Evolutionary conservation across 805 yeast species (phyloP), one percentile per base, ranked within the genome.

Genomic region (Hanseniaspora meyeri): DNA sequence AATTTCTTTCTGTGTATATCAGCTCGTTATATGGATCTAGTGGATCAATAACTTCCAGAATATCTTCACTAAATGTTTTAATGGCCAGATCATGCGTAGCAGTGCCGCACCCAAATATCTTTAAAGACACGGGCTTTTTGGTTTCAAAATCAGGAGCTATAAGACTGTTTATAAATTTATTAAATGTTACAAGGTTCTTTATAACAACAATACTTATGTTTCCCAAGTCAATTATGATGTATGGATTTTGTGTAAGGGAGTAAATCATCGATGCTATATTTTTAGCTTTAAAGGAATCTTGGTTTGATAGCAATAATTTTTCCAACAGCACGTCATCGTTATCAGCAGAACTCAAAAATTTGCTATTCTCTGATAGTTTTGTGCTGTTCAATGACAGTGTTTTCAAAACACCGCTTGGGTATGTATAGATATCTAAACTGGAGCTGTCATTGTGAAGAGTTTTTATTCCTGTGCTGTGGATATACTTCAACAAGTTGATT

Each of bases 71-170:
- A n/a, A 51, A 51, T 19, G 20, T 42, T 20, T 43, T 34, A 11
- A 51, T 43, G 14, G 48, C 54, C 12, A 51, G 19, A 11, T 51
- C 54, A 24, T 51, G 54, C 16, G 42, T 34, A 10, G 19, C 20
- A n/a, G 54, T 51, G 12, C 54, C 54, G 24, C 54, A 51, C 3
- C 43, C 54, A 42, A 11, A 51, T 2, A 51, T 12, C 20, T 51
- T 51, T 5, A 42, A 19, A n/a, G 24, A 27, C 2, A n/a, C 12
- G 6, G 11, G 32, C 14, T 20, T 37, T 7, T 43, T 12, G 3
- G 8, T 12, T 7, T 31, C 5, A 10, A 51, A 39, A 20, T 34
- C 31, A 9, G 54, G 54, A 10, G 43, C 39, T n/a, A 51, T n/a
- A 6, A 51, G 8, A 12, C 12, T 16, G 10, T 51, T 43, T 7